A percentile compares a stretch with the other conserved stretches of the same genome.
Evolutionary conservation across 2,329 filamentous ascomycete genomes (phyloP).

Genomic region (Stagonosporopsis cucurbitacearum): DNA sequence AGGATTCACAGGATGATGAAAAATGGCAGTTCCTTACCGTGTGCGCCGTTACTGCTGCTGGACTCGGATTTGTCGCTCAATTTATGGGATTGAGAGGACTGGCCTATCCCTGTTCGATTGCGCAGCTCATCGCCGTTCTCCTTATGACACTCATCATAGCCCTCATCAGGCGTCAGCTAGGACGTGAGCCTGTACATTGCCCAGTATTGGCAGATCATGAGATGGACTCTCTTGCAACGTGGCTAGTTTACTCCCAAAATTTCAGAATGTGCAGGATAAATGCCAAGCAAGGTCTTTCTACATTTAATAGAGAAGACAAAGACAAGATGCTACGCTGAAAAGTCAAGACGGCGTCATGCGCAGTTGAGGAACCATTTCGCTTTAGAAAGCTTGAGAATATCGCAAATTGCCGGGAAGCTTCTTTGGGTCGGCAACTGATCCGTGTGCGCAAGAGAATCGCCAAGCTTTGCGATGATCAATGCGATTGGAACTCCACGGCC

Average conservation of each 20-base stretch:
- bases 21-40: background rate
- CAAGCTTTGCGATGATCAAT: no score
- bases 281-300: background rate
- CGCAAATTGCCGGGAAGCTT: no score
- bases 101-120: constrained; percentile 1
- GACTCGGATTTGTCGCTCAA: background rate
- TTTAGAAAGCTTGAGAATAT: no score
- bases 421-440: no score
- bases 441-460: no score
- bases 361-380: no score
- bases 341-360: constrained; percentile 4
- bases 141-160: constrained; percentile 2
- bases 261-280: background rate
- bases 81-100: constrained; percentile 3
- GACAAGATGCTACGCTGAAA: background rate
- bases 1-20: no score
- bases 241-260: background rate
- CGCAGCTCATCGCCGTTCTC: background rate
- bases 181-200: background rate
- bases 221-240: background rate
- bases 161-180: background rate
- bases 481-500: no score
- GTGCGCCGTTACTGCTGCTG: background rate
- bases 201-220: background rate
- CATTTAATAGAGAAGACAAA: background rate